A percentile compares a stretch with the other conserved stretches of the same genome.
Conservation (phyloP, 352 stramenopile genomes). For the Aphanomyces astaci region DNA sequence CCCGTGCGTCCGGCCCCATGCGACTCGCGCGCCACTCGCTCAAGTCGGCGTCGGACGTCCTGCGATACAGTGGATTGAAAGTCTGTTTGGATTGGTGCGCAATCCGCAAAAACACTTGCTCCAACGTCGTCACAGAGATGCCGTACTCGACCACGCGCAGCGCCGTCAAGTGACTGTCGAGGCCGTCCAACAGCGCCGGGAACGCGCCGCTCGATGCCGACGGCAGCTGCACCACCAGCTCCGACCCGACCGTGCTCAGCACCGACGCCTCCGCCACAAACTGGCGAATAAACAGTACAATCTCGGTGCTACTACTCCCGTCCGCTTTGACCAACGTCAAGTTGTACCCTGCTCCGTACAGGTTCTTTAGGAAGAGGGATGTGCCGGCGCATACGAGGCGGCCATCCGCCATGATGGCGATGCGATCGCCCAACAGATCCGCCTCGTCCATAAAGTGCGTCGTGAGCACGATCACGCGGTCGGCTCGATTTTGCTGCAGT, state of each 20-base stretch:
- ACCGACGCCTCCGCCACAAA: constrained; percentile 63
- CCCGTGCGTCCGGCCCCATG: too few relatives aligned
- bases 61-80: background rate
- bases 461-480: constrained; percentile 87
- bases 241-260: constrained; percentile 89
- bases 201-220: constrained; percentile 76
- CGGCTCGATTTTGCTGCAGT: constrained; percentile 66
- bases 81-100: constrained; percentile 17
- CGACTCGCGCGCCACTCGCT: constrained; percentile 1
- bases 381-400: constrained; percentile 76
- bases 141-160: constrained; percentile 88
- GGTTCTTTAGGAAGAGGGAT: constrained; percentile 91
- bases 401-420: constrained; percentile 91
- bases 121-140: constrained; percentile 97
- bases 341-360: constrained; percentile 89
- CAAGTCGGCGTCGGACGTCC: background rate
- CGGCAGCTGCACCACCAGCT: constrained; percentile 94
- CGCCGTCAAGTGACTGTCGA: constrained; percentile 45
- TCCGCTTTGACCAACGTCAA: constrained; percentile 48
- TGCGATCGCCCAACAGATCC: constrained; percentile 58
- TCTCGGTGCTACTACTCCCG: background rate
- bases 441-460: constrained; percentile 91
- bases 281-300: constrained; percentile 33
- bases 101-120: constrained; percentile 95
- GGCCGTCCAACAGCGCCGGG: constrained; percentile 80